phyloP scores from a whole-genome alignment of 768 basidiomycete genomes.

The Tylopilus sp. region DNA sequence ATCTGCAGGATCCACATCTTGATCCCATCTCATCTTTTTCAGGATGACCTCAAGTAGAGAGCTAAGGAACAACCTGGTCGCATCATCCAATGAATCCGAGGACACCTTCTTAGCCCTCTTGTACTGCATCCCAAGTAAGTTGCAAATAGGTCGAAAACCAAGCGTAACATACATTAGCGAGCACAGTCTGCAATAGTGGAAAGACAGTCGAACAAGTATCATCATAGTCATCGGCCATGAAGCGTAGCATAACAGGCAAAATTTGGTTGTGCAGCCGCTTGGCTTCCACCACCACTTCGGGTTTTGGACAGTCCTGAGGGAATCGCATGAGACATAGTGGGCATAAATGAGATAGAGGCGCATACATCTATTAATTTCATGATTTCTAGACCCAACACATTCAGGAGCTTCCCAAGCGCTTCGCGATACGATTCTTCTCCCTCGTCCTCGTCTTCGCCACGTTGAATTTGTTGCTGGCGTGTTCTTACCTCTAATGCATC shows the following conservation, averaged over 20 bases:
- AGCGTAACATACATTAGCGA: slow-evolving; percentile 57
- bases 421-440: slow-evolving; percentile 89
- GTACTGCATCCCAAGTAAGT: slow-evolving; percentile 52
- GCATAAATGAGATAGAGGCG: neutral
- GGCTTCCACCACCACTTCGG: slow-evolving; percentile 63
- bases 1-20: slow-evolving; percentile 73
- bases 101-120: slow-evolving; percentile 69
- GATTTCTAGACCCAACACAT: slow-evolving; percentile 78
- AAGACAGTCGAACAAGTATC: slow-evolving; percentile 87
- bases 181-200: slow-evolving; percentile 70
- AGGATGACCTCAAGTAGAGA: slow-evolving; percentile 77
- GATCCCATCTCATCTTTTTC: slow-evolving; percentile 89
- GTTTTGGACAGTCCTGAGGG: slow-evolving; percentile 54
- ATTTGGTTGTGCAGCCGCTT: slow-evolving; percentile 58
- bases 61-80: slow-evolving; percentile 71
- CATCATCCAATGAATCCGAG: slow-evolving; percentile 56
- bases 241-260: slow-evolving; percentile 79
- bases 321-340: slow-evolving; percentile 2
- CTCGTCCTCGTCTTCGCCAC: slow-evolving; percentile 74
- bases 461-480: slow-evolving; percentile 57
- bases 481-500: slow-evolving; percentile 79
- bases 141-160: neutral
- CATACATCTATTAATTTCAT: slow-evolving; percentile 78
- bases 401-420: slow-evolving; percentile 79
- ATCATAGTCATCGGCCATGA: slow-evolving; percentile 87